These are phyloP conservation scores for Knoxdaviesia proteae DNA, from an alignment of 2,329 filamentous ascomycete species.

Conservation along the genomic window DNA sequence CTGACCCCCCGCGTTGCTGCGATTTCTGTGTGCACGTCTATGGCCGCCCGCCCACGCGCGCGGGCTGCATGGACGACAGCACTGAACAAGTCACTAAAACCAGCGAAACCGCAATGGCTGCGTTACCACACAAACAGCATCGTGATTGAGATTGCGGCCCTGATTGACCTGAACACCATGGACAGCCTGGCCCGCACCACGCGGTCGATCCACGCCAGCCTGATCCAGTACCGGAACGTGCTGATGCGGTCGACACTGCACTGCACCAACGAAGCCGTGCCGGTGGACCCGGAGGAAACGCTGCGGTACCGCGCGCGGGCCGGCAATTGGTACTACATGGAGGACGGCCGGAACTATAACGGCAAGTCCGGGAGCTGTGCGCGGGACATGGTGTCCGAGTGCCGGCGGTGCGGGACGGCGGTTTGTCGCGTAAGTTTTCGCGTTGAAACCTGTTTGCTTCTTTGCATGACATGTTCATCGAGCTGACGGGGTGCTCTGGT, in stretches of 20 bases:
- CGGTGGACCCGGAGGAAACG: slow-evolving; percentile 31
- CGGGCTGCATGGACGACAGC: too few relatives aligned
- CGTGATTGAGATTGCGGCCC: slow-evolving; percentile 50
- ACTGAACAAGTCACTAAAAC: too few relatives aligned
- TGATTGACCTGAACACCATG: slow-evolving; percentile 72
- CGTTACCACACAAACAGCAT: slow-evolving; percentile 32
- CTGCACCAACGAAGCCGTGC: slow-evolving; percentile 50
- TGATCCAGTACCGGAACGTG: slow-evolving; percentile 58
- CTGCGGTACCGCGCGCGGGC: slow-evolving; percentile 36
- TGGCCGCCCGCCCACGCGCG: too few relatives aligned
- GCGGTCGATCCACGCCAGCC: slow-evolving; percentile 53
- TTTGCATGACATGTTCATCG: background rate
- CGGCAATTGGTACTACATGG: slow-evolving; percentile 38
- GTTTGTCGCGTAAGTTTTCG: slow-evolving; percentile 56
- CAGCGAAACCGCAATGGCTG: background rate
- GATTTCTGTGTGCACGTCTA: background rate
- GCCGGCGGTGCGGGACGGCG: slow-evolving; percentile 53
- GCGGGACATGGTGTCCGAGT: slow-evolving; percentile 68
- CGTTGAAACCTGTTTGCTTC: background rate
- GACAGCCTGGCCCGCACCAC: slow-evolving; percentile 68
- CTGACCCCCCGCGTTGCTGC: background rate
- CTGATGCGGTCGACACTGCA: slow-evolving; percentile 58
- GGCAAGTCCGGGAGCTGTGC: slow-evolving; percentile 65
- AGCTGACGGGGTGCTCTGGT: background rate
- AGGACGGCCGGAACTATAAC: slow-evolving; percentile 29